phyloP scores from a whole-genome alignment of 2,329 filamentous ascomycete species.

The Cytospora piceicola region DNA sequence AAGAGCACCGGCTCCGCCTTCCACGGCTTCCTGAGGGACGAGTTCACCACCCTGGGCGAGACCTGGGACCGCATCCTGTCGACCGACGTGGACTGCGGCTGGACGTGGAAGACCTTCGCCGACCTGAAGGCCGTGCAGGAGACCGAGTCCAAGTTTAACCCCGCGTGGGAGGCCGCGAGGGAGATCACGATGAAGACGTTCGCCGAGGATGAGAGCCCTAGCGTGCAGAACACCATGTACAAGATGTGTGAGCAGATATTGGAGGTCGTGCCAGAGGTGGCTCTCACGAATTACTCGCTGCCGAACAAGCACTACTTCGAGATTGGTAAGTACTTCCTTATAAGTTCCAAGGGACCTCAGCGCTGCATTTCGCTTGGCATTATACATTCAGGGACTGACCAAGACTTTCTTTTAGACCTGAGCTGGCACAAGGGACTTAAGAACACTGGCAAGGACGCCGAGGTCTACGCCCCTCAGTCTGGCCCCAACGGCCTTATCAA shows the following conservation, averaged over 20 bases:
- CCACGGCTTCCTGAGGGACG: conserved; percentile 90
- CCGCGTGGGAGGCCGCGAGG: conserved; percentile 77
- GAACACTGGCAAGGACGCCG: conserved; percentile 94
- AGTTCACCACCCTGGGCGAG: conserved; percentile 88
- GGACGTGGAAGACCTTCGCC: conserved; percentile 80
- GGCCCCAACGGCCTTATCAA: conserved; percentile 95
- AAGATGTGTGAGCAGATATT: conserved; percentile 94
- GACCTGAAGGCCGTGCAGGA: conserved; percentile 68
- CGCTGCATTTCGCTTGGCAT: neutral
- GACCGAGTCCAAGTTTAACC: conserved; percentile 70
- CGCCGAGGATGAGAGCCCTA: conserved; percentile 86
- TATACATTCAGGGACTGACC: conserved; percentile 1
- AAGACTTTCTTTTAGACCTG: conserved; percentile 63
- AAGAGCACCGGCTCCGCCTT: conserved; percentile 98
- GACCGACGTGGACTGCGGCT: conserved; percentile 85
- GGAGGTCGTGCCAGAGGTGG: conserved; percentile 70
- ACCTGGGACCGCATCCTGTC: conserved; percentile 95
- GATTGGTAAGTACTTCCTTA: conserved; percentile 66
- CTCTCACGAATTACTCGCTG: conserved; percentile 77
- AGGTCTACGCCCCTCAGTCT: conserved; percentile 92
- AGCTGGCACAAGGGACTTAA: conserved; percentile 95
- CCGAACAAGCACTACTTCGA: conserved; percentile 99
- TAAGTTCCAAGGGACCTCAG: neutral
- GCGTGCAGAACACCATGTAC: conserved; percentile 98
- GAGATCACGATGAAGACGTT: conserved; percentile 90